These are phyloP conservation scores for Aspergillus hiratsukae DNA, from an alignment of 2,329 filamentous ascomycete species.

Conservation along the genomic window DNA sequence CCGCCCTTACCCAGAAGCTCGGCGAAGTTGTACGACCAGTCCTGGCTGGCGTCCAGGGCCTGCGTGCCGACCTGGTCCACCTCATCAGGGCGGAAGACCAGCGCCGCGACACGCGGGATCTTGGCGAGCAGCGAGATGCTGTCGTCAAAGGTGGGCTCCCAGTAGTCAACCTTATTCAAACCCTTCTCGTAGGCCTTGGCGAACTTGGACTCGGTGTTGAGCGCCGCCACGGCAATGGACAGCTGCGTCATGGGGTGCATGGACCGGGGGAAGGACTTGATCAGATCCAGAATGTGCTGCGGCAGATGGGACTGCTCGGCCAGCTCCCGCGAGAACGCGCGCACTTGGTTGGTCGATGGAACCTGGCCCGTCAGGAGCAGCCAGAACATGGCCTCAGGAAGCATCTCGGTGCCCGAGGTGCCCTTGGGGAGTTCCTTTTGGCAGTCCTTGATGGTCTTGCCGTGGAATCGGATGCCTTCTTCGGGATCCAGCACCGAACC, in stretches of 20 bases:
- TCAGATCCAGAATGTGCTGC: conserved; percentile 76
- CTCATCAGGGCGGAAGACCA: conserved; percentile 90
- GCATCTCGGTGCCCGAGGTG: conserved; percentile 84
- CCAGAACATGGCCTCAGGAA: conserved; percentile 99
- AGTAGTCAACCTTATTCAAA: conserved; percentile 93
- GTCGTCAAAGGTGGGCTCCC: conserved; percentile 97
- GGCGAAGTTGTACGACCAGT: conserved; percentile 99
- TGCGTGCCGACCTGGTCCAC: conserved; percentile 68
- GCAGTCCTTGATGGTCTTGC: conserved; percentile 96
- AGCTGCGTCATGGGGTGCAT: conserved; percentile 99
- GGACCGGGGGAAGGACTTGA: conserved; percentile 82
- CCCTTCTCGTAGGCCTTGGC: conserved; percentile 89
- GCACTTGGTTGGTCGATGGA: conserved; percentile 75
- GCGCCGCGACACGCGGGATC: conserved; percentile 91
- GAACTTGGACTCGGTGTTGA: conserved; percentile 92
- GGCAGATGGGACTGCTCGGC: conserved; percentile 83
- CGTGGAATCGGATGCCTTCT: conserved; percentile 97
- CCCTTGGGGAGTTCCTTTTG: conserved; percentile 92
- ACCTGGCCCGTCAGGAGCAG: conserved; percentile 90
- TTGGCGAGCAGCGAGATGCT: conserved; percentile 90
- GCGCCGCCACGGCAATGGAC: conserved; percentile 87
- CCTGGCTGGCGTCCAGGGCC: conserved; percentile 74
- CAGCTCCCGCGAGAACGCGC: conserved; percentile 76
- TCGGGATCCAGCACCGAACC: conserved; percentile 94
- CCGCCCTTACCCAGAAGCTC: conserved; percentile 90